A percentile compares a stretch with the other conserved stretches of the same genome.
phyloP scores from a whole-genome alignment of 1,139 yeast genomes.

The Trichomonascaceae sp. region DNA sequence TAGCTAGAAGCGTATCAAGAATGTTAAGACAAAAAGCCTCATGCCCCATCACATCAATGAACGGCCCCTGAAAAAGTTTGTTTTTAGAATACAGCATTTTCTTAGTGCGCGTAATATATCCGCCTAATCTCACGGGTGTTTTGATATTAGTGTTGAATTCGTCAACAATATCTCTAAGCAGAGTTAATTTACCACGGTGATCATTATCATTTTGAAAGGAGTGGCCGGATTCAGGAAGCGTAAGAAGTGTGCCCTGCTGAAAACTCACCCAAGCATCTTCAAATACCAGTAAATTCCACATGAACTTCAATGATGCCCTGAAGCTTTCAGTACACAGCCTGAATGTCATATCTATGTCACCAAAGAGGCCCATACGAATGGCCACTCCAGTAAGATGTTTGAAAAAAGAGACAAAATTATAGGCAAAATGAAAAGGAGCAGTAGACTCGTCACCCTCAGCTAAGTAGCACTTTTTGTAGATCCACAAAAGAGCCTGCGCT shows the following conservation, averaged over 20 bases:
- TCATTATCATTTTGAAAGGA: not conserved
- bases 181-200: not conserved
- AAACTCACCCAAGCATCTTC: constrained; percentile 1
- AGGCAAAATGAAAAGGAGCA: not conserved
- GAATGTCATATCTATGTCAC: not conserved
- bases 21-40: constrained; percentile 2
- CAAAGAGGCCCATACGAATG: not conserved
- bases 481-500: not conserved
- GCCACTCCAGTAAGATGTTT: not conserved
- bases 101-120: not conserved
- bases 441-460: not conserved
- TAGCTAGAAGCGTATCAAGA: not conserved
- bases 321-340: not conserved
- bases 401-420: not conserved
- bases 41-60: not conserved
- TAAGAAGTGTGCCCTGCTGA: constrained; percentile 1
- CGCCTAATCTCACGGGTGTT: not conserved
- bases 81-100: not conserved
- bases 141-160: not conserved
- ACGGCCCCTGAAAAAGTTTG: not conserved
- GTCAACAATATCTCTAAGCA: not conserved
- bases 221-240: not conserved
- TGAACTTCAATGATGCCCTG: not conserved
- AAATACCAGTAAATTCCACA: not conserved
- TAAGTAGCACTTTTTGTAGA: not conserved